Evolutionary conservation across 371 early-diverging fungal genomes (phyloP), one percentile per base, ranked within the genome.

Genomic region (Blakeslea trispora): DNA sequence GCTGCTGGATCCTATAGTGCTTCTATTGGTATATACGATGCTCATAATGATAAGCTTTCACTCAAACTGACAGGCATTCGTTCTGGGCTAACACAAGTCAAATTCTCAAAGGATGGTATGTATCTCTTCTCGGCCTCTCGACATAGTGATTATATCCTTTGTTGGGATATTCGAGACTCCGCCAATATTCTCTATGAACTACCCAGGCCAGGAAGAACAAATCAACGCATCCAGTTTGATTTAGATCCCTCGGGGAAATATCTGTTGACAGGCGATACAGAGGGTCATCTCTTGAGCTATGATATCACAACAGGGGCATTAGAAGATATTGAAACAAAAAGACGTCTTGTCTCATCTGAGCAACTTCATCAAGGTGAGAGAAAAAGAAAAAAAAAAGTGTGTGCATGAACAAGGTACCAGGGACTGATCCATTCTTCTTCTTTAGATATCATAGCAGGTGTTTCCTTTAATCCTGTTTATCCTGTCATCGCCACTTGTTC

Each of bases 121-220:
- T 74, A 77, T 23, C 63, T 90, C 18, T 90, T 78, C 53, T 74
- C 84, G 0, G 83, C 81, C 8, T 82, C 83, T 5, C 77, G 90
- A 17, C 77, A 79, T 45, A 61, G 80, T 6, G 57, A 83, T 28
- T 49, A 19, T 13, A 82, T 90, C 15, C 59, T 71, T 1, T 86
- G 85, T 54, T 88, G 90, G 89, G 90, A 90, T 71, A 81, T 88
- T 37, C 79, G 90, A 9, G 77, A 88, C 44, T 80, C 88, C 7
- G 83, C 80, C 7, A 73, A 84, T 19, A 64, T 83, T 0, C 49
- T 88, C 24, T 77, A 68, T 49, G 68, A 74, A 14, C 53, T 84
- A 11, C 68, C 74, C 13, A 65, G 90, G 7, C 63, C 67, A 10
- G 83, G 84, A 0, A 75, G 73, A 37, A 81, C 85, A 18, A 90